Conservation (phyloP, 371 early-diverging fungal species). For the Mortierella sp. region DNA sequence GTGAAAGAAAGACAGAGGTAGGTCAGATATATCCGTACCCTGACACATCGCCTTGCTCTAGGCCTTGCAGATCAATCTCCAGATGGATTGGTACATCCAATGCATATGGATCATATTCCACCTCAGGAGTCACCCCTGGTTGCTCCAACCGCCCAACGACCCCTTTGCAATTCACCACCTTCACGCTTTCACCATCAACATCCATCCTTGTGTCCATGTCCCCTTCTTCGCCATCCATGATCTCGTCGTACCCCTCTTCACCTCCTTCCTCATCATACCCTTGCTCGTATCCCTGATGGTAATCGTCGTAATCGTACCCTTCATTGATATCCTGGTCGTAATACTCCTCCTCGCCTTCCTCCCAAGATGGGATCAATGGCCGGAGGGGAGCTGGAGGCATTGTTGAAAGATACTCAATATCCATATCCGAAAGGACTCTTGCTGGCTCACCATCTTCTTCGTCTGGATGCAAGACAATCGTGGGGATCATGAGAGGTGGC, state of each 20-base stretch:
- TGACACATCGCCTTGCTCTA: slow-evolving; percentile 12
- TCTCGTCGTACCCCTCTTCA: neutral
- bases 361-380: slow-evolving; percentile 33
- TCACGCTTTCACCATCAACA: neutral
- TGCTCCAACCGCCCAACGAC: neutral
- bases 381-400: slow-evolving; percentile 44
- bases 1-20: no score
- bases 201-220: neutral
- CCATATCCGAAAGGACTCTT: slow-evolving; percentile 35
- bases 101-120: slow-evolving; percentile 18
- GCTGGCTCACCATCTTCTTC: slow-evolving; percentile 49
- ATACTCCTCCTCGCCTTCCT: slow-evolving; percentile 26
- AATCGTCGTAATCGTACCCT: slow-evolving; percentile 26
- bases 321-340: slow-evolving; percentile 20
- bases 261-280: slow-evolving; percentile 5
- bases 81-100: slow-evolving; percentile 27
- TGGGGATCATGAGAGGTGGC: slow-evolving; percentile 26
- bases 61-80: slow-evolving; percentile 18
- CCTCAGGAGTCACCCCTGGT: neutral
- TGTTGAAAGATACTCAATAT: slow-evolving; percentile 53
- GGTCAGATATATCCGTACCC: slow-evolving; percentile 17
- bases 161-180: neutral
- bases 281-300: slow-evolving; percentile 11
- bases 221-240: neutral
- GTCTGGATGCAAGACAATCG: slow-evolving; percentile 53